Base-by-base conservation (phyloP, 2,329 filamentous ascomycete genomes). In the Microascus cirrosus region DNA sequence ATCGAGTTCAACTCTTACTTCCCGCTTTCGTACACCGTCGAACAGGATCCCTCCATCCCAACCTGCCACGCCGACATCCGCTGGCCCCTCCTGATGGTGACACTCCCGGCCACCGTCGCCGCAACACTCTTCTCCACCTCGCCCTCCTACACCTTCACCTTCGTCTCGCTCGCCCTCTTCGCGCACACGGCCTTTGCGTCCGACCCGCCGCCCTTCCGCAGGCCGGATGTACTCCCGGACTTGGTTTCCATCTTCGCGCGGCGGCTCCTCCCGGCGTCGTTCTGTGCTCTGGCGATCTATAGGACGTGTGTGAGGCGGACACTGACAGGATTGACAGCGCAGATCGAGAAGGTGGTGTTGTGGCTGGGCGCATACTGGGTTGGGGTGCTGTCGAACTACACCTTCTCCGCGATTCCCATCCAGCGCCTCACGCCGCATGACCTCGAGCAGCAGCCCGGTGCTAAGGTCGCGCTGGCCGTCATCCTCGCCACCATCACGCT, bases 361-460 rank as follows among this genome's bases (percentile, higher is more conserved):
- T 91, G 85, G 80, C 74, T 90, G 1, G 84, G 85, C 0, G 79
- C 81, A 5, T 83, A 83, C 58, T 91, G 89, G 81, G 75, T 90
- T 34, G 87, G 86, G 22, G 81, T 85, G 1, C 68, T 91, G 60
- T 87, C 87, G 66, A 90, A 90, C 69, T 86, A 89, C 67, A 90
- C 87, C 0, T 84, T 90, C 64, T 84, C 87, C 59, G 80, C 83
- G 69, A 89, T 90, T 59, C 87, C 87, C 0, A 77, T 83, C 56
- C 45, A 50, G 45, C 45, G 45, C 45, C 45, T 50, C n/a, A 50
- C 45, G 20, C 45, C 45, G 18, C 45, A 50, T 20, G 45, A 50
- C 45, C 45, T 50, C 5, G 45, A 50, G 45, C 45, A 50, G 20
- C 85, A 90, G 64, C 86, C 87, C 0, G 86, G 86, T 13, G 86